These are phyloP conservation scores for Candida andamanensis DNA, from an alignment of 805 yeast genomes.

Conservation along the genomic window DNA sequence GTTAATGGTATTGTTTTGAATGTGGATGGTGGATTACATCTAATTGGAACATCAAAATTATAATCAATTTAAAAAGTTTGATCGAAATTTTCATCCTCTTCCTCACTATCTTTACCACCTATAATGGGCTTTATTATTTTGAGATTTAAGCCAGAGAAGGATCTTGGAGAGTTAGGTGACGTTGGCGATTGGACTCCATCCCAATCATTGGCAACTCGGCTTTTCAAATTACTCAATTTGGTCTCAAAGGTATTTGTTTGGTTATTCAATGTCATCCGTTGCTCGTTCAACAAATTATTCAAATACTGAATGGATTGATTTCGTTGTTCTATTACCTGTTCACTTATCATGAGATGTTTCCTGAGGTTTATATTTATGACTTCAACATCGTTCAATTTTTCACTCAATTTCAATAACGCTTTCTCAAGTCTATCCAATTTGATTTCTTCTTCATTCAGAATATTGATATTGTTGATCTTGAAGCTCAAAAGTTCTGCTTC, in stretches of 20 bases:
- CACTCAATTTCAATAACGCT: conserved; percentile 51
- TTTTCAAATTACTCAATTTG: conserved; percentile 20
- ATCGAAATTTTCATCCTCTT: conserved; percentile 5
- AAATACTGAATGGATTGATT: conserved; percentile 52
- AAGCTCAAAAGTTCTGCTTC: conserved; percentile 24
- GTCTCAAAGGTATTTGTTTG: conserved; percentile 49
- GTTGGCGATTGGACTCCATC: conserved; percentile 2
- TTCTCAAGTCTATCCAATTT: conserved; percentile 51
- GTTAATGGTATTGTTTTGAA: conserved; percentile 58
- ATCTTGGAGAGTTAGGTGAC: conserved; percentile 8
- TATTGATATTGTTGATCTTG: conserved; percentile 26
- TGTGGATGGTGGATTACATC: conserved; percentile 56
- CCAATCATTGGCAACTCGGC: conserved; percentile 4
- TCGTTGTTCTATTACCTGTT: conserved; percentile 53
- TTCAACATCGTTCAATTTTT: conserved; percentile 58
- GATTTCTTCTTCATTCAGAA: conserved; percentile 39
- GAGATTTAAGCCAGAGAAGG: conserved; percentile 48
- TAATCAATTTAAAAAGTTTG: conserved; percentile 3
- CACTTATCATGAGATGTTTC: conserved; percentile 51
- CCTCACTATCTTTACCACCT: conserved; percentile 35
- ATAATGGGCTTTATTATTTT: conserved; percentile 59
- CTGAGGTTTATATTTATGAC: conserved; percentile 53
- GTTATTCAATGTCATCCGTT: conserved; percentile 42
- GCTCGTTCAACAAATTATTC: conserved; percentile 45
- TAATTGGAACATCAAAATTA: conserved; percentile 22